Evolutionary conservation across 495 filamentous ascomycete species (phyloP), one percentile per base, ranked within the genome.

Genomic region (Cenococcum geophilum): DNA sequence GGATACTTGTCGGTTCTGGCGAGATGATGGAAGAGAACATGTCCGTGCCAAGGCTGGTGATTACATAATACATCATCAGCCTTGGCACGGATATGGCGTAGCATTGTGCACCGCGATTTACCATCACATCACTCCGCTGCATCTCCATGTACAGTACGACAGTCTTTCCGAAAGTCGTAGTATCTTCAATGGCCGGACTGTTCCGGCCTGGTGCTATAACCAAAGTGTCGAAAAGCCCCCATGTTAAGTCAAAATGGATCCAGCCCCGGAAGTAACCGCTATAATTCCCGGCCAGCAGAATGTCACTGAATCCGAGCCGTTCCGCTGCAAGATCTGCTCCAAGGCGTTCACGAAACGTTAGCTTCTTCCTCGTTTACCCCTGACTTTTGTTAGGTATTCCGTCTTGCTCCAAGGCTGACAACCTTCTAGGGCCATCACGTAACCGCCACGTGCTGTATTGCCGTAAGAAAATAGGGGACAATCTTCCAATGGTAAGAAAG

Each of bases 291-390:
- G n/a, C 48, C 48, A 21, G 48, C 48, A 51, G 12, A 51, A 21
- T 21, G 48, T 20, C 48, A 51, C n/a, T 51, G 48, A 51, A 11
- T 21, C 48, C 48, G 21, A 21, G 48, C 48, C 48, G 48, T 51
- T 51, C 48, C 48, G 18, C 48, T 51, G 48, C 48, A 51, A 51
- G 48, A 51, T 51, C 48, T 51, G 48, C 48, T 51, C 48, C 21
- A 51, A 51, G 22, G 48, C 48, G 48, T 51, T 51, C 48, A 22
- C 48, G 23, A 51, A 51, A 51, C 48, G 48, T 51, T 21, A 23
- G 48, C n/a, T 51, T 51, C 48, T n/a, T n/a, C 48, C 22, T 51
- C 23, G 36, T 40, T 40, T 40, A 8, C 6, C 14, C 14, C 36
- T 40, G 36, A 40, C 36, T 40, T 40, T 40, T 40, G 14, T 40